phyloP scores from a whole-genome alignment of 768 basidiomycete genomes.

The Coprinopsis cinerea region DNA sequence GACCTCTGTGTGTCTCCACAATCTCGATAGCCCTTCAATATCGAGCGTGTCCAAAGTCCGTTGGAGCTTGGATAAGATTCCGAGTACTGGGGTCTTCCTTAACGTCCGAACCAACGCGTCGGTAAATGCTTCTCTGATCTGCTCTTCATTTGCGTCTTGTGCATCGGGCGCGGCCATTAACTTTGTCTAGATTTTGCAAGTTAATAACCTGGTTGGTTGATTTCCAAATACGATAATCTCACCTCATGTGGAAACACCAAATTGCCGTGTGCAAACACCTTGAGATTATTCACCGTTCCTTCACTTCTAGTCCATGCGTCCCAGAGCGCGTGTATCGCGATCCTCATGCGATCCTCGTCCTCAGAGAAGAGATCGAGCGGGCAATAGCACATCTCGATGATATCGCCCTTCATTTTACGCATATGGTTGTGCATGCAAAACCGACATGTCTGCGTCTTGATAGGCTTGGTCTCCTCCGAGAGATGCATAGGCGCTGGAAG shows the following conservation, averaged over 20 bases:
- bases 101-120: conserved; percentile 43
- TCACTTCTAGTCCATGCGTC: conserved; percentile 59
- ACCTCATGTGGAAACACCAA: conserved; percentile 55
- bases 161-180: conserved; percentile 21
- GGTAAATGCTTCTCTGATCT: conserved; percentile 47
- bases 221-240: conserved; percentile 7
- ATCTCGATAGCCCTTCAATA: conserved; percentile 68
- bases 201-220: neutral
- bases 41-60: conserved; percentile 75
- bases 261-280: conserved; percentile 67
- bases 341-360: conserved; percentile 50
- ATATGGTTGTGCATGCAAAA: conserved; percentile 84
- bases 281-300: conserved; percentile 75
- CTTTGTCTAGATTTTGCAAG: conserved; percentile 18
- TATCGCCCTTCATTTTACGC: conserved; percentile 34
- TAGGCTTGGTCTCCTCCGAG: conserved; percentile 44
- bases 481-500: conserved; percentile 61
- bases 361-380: conserved; percentile 88
- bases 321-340: conserved; percentile 69
- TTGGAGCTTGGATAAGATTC: conserved; percentile 55
- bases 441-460: conserved; percentile 75
- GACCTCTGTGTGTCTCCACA: conserved; percentile 31
- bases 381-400: conserved; percentile 55
- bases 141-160: conserved; percentile 8
- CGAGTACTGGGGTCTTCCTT: conserved; percentile 45